Evolutionary conservation across 176 grass and related monocot genomes (phyloP).

Genomic region (Puya raimondii): DNA sequence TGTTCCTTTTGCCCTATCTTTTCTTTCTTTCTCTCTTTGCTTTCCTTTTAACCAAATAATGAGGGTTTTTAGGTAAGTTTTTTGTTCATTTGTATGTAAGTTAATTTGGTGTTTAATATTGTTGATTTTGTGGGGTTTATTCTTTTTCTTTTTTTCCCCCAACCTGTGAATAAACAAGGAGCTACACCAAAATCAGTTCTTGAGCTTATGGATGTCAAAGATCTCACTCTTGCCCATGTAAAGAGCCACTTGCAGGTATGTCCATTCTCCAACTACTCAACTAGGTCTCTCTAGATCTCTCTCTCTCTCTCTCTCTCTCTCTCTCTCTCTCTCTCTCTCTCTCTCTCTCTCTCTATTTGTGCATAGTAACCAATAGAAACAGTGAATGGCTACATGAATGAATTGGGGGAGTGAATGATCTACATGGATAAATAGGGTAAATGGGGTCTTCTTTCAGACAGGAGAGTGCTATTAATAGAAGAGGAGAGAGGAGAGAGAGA

Average conservation of each 20-base stretch:
- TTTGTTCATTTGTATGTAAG: neutral
- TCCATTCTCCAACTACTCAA: slow-evolving; percentile 13
- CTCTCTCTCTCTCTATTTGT: slow-evolving; percentile 32
- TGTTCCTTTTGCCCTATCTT: neutral
- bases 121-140: neutral
- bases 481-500: neutral
- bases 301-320: slow-evolving; percentile 26
- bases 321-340: slow-evolving; percentile 47
- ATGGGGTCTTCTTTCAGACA: neutral
- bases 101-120: neutral
- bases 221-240: slow-evolving; percentile 99
- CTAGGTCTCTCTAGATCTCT: slow-evolving; percentile 13
- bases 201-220: slow-evolving; percentile 99
- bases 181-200: slow-evolving; percentile 97
- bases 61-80: neutral
- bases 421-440: no score
- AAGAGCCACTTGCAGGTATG: slow-evolving; percentile 99
- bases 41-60: neutral
- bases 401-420: no score
- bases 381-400: no score
- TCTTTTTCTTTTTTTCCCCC: neutral
- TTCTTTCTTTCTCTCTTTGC: neutral
- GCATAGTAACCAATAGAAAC: no score
- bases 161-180: slow-evolving; percentile 22
- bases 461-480: neutral